Conservation (phyloP, 768 basidiomycete genomes). For the Russula ochroleuca region DNA sequence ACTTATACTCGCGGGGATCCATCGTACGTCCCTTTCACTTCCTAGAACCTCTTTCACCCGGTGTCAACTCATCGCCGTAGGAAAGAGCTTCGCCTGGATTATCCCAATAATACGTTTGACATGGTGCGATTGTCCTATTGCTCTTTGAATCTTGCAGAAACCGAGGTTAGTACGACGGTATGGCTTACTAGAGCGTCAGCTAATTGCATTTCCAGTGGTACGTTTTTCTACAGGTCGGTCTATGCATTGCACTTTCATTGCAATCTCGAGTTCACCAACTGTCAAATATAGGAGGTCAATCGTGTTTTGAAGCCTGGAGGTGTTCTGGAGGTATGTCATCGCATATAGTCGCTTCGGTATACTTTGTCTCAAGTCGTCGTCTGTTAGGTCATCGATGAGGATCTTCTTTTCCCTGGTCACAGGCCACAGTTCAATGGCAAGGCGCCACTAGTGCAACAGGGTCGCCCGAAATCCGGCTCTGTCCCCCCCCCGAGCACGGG, state of each 20-base stretch:
- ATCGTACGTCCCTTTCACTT: constrained; percentile 7
- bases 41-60: not conserved
- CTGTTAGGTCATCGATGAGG: constrained; percentile 64
- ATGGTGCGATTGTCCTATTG: constrained; percentile 25
- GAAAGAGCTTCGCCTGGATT: constrained; percentile 5
- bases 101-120: constrained; percentile 21
- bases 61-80: not conserved
- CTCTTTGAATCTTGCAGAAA: constrained; percentile 24
- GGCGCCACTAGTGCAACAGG: not conserved
- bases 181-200: not conserved
- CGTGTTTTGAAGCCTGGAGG: constrained; percentile 62
- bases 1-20: constrained; percentile 18
- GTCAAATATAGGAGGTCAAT: constrained; percentile 51
- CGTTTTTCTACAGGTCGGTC: constrained; percentile 20
- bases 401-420: constrained; percentile 62
- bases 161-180: constrained; percentile 17
- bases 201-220: constrained; percentile 19
- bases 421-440: not conserved
- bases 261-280: constrained; percentile 22
- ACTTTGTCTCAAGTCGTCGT: not conserved
- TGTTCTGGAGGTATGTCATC: constrained; percentile 52
- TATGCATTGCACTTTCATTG: constrained; percentile 2
- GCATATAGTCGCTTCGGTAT: constrained; percentile 1
- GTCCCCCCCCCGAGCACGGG: not conserved
- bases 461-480: not conserved